Evolutionary conservation across 2,329 filamentous ascomycete species (phyloP).

Genomic region (Pseudonectria foliicola): DNA sequence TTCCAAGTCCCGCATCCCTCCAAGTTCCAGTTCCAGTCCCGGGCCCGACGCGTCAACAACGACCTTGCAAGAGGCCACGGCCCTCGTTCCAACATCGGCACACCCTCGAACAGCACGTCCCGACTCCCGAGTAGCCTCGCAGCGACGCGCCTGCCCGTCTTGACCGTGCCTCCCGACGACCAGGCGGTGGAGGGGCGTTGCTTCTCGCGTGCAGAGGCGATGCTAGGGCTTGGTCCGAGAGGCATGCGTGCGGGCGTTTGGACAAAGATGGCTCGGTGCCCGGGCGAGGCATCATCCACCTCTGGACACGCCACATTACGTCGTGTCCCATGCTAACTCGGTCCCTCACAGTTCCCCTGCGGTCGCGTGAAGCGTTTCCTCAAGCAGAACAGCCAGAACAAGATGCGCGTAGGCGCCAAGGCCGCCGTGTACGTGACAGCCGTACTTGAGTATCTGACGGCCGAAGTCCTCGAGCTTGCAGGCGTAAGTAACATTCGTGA

Average conservation of each 20-base stretch:
- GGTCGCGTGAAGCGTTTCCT: slow-evolving; percentile 99
- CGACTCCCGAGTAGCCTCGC: slow-evolving; percentile 6
- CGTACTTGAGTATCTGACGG: slow-evolving; percentile 95
- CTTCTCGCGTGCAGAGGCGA: slow-evolving; percentile 6
- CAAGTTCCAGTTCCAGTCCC: slow-evolving; percentile 6
- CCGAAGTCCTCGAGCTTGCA: slow-evolving; percentile 94
- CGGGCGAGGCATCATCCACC: slow-evolving; percentile 6
- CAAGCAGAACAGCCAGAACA: slow-evolving; percentile 98
- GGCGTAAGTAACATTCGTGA: slow-evolving; percentile 72
- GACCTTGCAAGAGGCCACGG: slow-evolving; percentile 15
- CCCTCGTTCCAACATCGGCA: slow-evolving; percentile 9
- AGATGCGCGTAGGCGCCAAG: slow-evolving; percentile 99
- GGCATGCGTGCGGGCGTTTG: slow-evolving; percentile 11
- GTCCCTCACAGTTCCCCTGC: slow-evolving; percentile 73
- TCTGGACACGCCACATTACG: slow-evolving; percentile 4
- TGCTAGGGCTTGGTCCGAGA: slow-evolving; percentile 7
- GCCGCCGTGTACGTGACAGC: slow-evolving; percentile 97
- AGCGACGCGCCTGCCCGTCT: background rate
- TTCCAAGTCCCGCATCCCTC: slow-evolving; percentile 18
- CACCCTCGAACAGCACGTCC: slow-evolving; percentile 2
- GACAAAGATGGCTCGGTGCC: no score
- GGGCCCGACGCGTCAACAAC: slow-evolving; percentile 5
- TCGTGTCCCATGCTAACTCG: slow-evolving; percentile 16
- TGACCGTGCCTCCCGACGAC: slow-evolving; percentile 5
- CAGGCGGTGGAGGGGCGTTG: no score